A percentile compares a stretch with the other conserved stretches of the same genome.
These are phyloP conservation scores for Pholiota adiposa DNA, from an alignment of 1,284 basidiomycete genomes.

Conservation along the genomic window DNA sequence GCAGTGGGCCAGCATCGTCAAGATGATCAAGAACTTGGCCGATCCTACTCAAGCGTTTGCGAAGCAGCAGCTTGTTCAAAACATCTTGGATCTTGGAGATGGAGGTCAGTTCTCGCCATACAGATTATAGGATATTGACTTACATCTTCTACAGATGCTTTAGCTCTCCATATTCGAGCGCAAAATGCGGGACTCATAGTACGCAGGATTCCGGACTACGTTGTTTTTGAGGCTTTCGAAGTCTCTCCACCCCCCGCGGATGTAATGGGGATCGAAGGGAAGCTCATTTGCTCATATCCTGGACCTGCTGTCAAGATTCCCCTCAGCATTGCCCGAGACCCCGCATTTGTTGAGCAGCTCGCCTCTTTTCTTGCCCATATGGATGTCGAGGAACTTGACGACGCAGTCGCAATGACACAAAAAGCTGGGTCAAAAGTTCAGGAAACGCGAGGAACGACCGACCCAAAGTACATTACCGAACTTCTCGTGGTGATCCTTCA, in stretches of 20 bases:
- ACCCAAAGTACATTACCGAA: constrained; percentile 47
- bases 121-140: not conserved
- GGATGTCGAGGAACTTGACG: constrained; percentile 28
- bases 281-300: constrained; percentile 40
- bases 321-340: constrained; percentile 18
- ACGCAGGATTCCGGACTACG: constrained; percentile 26
- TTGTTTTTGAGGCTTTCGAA: constrained; percentile 47
- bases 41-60: constrained; percentile 1
- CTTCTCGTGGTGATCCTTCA: constrained; percentile 45
- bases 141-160: constrained; percentile 28
- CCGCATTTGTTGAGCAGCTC: constrained; percentile 33
- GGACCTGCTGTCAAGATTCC: constrained; percentile 31
- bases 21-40: constrained; percentile 29
- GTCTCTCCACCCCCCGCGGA: constrained; percentile 34
- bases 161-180: constrained; percentile 39
- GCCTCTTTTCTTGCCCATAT: constrained; percentile 38
- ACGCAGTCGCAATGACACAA: constrained; percentile 24
- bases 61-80: not conserved
- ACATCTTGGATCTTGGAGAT: constrained; percentile 7
- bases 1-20: constrained; percentile 28
- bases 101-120: constrained; percentile 14
- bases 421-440: constrained; percentile 32
- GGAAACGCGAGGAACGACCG: constrained; percentile 35
- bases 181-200: constrained; percentile 51
- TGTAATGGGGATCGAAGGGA: constrained; percentile 41